Base-by-base conservation (phyloP, 768 basidiomycete species). In the Udeniomyces megalosporus region DNA sequence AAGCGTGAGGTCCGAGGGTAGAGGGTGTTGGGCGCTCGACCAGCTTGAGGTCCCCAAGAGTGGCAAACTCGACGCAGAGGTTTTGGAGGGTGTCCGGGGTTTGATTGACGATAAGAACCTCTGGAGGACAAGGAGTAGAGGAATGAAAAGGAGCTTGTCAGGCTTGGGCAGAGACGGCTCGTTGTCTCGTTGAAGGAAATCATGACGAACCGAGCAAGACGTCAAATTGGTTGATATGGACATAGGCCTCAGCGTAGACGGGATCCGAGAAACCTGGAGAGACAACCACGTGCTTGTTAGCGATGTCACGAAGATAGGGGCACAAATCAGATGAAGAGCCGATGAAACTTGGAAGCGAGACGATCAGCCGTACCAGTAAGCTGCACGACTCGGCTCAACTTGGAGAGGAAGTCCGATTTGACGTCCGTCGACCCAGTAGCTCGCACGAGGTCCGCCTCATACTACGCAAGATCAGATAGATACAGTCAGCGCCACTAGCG, bases 191-290 rank as follows among this genome's bases (percentile, higher is more conserved):
- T n/a, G n/a, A n/a, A n/a, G n/a, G n/a, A n/a, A n/a, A n/a, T n/a
- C n/a, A n/a, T n/a, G n/a, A 66, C 69, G 32, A 34, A 88, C 88
- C 89, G 3, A 99, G 81, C 46, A 89, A 75, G 70, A 99, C 95
- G 72, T 99, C 93, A 72, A 97, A 97, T 44, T 91, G 90, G 67
- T 96, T 88, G 74, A 97, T 88, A 73, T 91, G 93, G 67, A 97
- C 92, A 70, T 88, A 89, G 2, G 93, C 92, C 72, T 99, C 95
- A 8, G 92, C 92, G 69, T 97, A 97, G 66, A 99, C 89, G 12
- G 93, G 89, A 72, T 97, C 95, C 29, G 92, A 95, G 80, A 97
- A 97, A 34, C 93, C 91, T 83, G 68, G 20, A 35, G 26, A 56
- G 24, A 44, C 6, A 51, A 60, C n/a, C 26, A 58, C 7, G n/a